Evolutionary conservation across 1,284 basidiomycete species (phyloP).

Genomic region (Athelia sp.): DNA sequence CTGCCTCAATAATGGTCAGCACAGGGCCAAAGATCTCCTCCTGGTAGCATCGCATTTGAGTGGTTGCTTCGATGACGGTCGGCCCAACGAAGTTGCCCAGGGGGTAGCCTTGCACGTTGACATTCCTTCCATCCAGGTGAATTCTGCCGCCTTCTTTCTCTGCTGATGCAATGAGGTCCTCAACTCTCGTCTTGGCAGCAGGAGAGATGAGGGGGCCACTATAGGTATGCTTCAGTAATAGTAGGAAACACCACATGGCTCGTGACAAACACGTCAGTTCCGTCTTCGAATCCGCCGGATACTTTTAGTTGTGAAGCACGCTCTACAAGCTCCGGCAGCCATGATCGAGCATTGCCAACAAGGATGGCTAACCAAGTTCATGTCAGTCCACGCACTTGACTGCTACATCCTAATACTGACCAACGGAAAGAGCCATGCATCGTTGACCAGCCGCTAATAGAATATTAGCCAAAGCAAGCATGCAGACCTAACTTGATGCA

Average conservation of each 20-base stretch:
- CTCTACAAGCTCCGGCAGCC: conserved; percentile 86
- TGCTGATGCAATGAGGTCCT: conserved; percentile 75
- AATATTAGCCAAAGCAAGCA: conserved; percentile 34
- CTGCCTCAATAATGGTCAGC: conserved; percentile 74
- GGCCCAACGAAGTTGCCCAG: conserved; percentile 96
- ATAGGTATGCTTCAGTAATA: conserved; percentile 9
- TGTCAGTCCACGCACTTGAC: conserved; percentile 3
- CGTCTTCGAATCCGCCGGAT: conserved; percentile 86
- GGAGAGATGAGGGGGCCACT: conserved; percentile 96
- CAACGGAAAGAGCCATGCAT: conserved; percentile 93
- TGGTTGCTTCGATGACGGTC: conserved; percentile 81
- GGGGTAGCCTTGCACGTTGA: conserved; percentile 72
- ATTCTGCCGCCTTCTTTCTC: conserved; percentile 86
- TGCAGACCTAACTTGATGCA: conserved; percentile 21
- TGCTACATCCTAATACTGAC: conserved; percentile 32
- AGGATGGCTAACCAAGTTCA: conserved; percentile 54
- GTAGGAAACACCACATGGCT: conserved; percentile 1
- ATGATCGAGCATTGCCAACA: conserved; percentile 79
- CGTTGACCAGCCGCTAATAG: conserved; percentile 88
- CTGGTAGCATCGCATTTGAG: conserved; percentile 87
- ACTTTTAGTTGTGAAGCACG: conserved; percentile 81
- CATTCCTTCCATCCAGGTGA: conserved; percentile 79
- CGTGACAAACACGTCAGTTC: conserved; percentile 73
- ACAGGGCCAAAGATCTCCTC: conserved; percentile 97
- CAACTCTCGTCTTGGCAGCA: conserved; percentile 77